phyloP scores from a whole-genome alignment of 371 early-diverging fungal species.

The Actinomucor elegans region DNA sequence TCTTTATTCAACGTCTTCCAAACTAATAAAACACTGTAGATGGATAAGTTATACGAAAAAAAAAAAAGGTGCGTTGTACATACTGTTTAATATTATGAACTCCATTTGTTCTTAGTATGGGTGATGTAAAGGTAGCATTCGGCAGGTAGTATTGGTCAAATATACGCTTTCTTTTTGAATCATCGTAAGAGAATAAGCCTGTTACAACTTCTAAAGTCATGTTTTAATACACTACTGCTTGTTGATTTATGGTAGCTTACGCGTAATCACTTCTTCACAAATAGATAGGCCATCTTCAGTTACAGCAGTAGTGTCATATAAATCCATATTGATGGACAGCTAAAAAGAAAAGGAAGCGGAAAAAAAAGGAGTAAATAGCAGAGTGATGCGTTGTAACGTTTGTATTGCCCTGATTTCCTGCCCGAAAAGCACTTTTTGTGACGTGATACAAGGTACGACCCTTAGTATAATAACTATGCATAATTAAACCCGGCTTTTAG shows the following conservation, averaged over 20 bases:
- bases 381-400: neutral
- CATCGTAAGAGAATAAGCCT: slow-evolving; percentile 42
- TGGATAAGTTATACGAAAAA: neutral
- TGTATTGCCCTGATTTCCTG: slow-evolving; percentile 7
- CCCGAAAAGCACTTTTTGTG: no score
- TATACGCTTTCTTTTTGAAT: slow-evolving; percentile 30
- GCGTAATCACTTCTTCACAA: slow-evolving; percentile 9
- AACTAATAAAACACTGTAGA: slow-evolving; percentile 43
- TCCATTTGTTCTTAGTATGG: slow-evolving; percentile 50
- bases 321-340: neutral
- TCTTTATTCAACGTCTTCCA: slow-evolving; percentile 54
- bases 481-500: no score
- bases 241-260: neutral
- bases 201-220: slow-evolving; percentile 27
- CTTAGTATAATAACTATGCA: no score
- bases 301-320: slow-evolving; percentile 4
- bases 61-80: neutral
- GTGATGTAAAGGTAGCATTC: slow-evolving; percentile 43
- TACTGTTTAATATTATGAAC: slow-evolving; percentile 52
- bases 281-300: slow-evolving; percentile 8
- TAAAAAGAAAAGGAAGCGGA: neutral
- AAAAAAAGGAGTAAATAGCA: neutral
- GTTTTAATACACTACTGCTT: neutral
- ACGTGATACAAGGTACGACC: no score
- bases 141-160: slow-evolving; percentile 41